Percentiles rank a stretch among this genome's conserved stretches.
These are phyloP conservation scores for Ulota crispa DNA, from an alignment of 225 moss, liverwort and hornwort species.

Conservation along the genomic window DNA sequence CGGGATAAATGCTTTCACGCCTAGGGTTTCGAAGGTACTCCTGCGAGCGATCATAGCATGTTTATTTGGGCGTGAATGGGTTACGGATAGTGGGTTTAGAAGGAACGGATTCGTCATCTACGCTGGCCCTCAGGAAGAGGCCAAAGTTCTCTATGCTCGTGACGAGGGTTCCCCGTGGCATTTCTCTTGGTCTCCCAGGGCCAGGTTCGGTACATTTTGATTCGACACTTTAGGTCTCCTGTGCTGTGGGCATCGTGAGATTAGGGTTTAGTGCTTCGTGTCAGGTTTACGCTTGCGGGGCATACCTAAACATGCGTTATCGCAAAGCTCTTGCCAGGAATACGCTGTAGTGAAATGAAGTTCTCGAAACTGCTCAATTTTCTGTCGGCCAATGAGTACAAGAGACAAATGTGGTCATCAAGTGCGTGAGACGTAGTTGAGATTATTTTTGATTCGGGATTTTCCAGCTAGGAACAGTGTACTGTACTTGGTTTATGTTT, in stretches of 20 bases:
- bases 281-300: not conserved
- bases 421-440: not conserved
- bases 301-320: not conserved
- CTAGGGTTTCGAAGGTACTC: not conserved
- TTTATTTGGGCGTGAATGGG: not conserved
- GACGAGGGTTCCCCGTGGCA: not conserved
- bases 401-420: conserved; percentile 3
- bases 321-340: not conserved
- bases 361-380: not conserved
- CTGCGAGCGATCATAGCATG: not conserved
- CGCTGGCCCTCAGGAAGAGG: not conserved
- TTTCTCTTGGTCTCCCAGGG: not conserved
- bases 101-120: not conserved
- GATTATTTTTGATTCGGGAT: not conserved
- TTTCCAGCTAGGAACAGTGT: conserved; percentile 5
- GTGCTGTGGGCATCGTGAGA: conserved; percentile 3
- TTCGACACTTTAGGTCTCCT: not conserved
- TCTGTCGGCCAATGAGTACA: not conserved
- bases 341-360: not conserved
- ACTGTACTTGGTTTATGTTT: not conserved
- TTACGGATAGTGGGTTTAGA: not conserved
- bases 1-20: not conserved
- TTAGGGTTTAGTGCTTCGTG: conserved; percentile 27
- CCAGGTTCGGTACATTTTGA: conserved; percentile 6
- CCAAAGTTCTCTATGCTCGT: not conserved